Conservation (phyloP, 2,329 filamentous ascomycete genomes). For the Nothophaeocryptopus gaeumannii region DNA sequence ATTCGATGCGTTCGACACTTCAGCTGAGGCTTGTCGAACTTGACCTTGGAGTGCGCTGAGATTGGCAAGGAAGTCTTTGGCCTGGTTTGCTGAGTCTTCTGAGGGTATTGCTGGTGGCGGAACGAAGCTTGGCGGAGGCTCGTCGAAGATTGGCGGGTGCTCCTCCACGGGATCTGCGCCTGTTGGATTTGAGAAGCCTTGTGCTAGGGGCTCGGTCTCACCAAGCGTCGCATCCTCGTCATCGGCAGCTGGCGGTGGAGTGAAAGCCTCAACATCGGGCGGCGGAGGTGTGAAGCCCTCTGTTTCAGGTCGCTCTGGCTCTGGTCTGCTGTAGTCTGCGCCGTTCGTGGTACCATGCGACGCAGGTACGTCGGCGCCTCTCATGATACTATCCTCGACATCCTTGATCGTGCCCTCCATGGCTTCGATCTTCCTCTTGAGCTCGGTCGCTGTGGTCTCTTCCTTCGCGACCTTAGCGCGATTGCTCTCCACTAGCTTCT, state of each 20-base stretch:
- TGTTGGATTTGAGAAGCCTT: slow-evolving; percentile 38
- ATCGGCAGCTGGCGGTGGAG: slow-evolving; percentile 56
- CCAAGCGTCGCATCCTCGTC: slow-evolving; percentile 14
- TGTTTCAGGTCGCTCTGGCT: slow-evolving; percentile 38
- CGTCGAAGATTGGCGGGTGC: slow-evolving; percentile 28
- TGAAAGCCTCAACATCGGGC: slow-evolving; percentile 81
- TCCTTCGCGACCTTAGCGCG: slow-evolving; percentile 68
- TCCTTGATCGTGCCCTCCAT: slow-evolving; percentile 82
- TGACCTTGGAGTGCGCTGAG: slow-evolving; percentile 24
- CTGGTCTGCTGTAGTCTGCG: slow-evolving; percentile 11
- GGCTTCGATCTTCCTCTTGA: slow-evolving; percentile 64
- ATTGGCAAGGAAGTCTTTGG: slow-evolving; percentile 29
- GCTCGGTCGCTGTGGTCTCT: slow-evolving; percentile 60
- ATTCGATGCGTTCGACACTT: slow-evolving; percentile 16
- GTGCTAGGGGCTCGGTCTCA: slow-evolving; percentile 11
- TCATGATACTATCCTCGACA: slow-evolving; percentile 88
- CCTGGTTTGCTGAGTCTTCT: slow-evolving; percentile 14
- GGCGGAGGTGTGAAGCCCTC: slow-evolving; percentile 60
- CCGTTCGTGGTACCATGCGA: slow-evolving; percentile 19
- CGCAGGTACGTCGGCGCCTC: slow-evolving; percentile 64
- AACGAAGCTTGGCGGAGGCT: slow-evolving; percentile 31
- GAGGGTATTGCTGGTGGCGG: slow-evolving; percentile 22
- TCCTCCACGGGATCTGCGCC: slow-evolving; percentile 36
- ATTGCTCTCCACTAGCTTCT: slow-evolving; percentile 76
- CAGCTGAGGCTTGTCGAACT: slow-evolving; percentile 27